Conservation (phyloP, 441 rosid species). For the Pelargonium citronellum region DNA sequence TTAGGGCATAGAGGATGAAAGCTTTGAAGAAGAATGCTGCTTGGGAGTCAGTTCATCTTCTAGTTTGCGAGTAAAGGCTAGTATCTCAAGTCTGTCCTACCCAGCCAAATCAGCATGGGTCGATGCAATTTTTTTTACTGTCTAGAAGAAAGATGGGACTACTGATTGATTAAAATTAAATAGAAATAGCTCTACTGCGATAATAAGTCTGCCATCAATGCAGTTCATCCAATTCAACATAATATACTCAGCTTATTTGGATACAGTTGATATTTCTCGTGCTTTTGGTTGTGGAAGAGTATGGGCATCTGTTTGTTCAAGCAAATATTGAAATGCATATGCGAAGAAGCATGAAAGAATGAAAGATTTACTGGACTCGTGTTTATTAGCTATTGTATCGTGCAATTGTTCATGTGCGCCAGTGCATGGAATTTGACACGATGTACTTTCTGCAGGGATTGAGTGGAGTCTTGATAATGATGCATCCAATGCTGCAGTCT, state of each 20-base stretch:
- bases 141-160: not conserved
- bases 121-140: not conserved
- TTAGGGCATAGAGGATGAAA: not conserved
- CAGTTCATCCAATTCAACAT: not conserved
- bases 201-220: not conserved
- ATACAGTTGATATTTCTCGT: not conserved
- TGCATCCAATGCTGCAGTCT: conserved; percentile 93
- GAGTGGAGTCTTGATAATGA: conserved; percentile 99
- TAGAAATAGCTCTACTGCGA: not conserved
- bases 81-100: not conserved
- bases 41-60: not conserved
- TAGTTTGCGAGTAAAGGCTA: not conserved
- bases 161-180: not conserved
- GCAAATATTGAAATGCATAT: not conserved
- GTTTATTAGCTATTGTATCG: conserved; percentile 9
- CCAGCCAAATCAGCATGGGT: not conserved
- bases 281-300: not conserved
- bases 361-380: conserved; percentile 8
- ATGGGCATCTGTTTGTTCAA: not conserved
- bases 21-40: not conserved
- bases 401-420: conserved; percentile 16
- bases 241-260: not conserved
- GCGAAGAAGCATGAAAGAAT: conserved; percentile 1
- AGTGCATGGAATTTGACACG: conserved; percentile 16
- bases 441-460: conserved; percentile 54